Conservation (phyloP, 352 stramenopile species). For the Globisporangium rhizosaccharum region DNA sequence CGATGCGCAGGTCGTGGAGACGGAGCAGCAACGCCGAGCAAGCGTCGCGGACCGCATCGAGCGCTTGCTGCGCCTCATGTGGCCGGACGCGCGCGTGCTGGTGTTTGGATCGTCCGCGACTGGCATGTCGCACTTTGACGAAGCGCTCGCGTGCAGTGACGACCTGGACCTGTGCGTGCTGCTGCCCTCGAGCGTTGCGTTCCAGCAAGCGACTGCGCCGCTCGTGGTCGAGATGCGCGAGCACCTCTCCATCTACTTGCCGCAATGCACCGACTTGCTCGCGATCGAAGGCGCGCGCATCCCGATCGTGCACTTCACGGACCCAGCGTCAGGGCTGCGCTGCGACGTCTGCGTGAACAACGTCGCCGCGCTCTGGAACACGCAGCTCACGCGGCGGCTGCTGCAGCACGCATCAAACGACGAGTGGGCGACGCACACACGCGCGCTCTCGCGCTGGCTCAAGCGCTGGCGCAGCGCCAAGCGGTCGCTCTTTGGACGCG, state of each 20-base stretch:
- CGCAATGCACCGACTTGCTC: constrained; percentile 16
- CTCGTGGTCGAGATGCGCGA: constrained; percentile 61
- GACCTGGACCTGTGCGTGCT: constrained; percentile 77
- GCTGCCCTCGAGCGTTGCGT: constrained; percentile 42
- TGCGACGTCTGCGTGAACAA: constrained; percentile 85
- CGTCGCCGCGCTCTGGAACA: constrained; percentile 76
- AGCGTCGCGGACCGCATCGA: constrained; percentile 35
- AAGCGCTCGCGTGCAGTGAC: constrained; percentile 9
- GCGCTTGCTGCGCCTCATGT: constrained; percentile 39
- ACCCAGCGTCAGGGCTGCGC: constrained; percentile 28
- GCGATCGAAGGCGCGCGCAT: constrained; percentile 51
- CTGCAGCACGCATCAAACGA: constrained; percentile 10
- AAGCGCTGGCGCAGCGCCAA: constrained; percentile 43
- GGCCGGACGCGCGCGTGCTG: constrained; percentile 58
- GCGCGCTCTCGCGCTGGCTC: constrained; percentile 31
- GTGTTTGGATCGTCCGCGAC: constrained; percentile 70
- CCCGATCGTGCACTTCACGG: constrained; percentile 59
- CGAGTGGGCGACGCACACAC: not conserved
- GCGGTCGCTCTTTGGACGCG: constrained; percentile 22
- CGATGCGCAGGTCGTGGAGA: constrained; percentile 1
- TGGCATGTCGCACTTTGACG: constrained; percentile 20
- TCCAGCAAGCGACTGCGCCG: constrained; percentile 41
- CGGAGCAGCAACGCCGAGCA: constrained; percentile 23
- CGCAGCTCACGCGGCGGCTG: constrained; percentile 39
- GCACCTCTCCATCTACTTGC: constrained; percentile 59